These are phyloP conservation scores for Trypanosoma congolense DNA, from an alignment of 208 protist species.

Conservation along the genomic window DNA sequence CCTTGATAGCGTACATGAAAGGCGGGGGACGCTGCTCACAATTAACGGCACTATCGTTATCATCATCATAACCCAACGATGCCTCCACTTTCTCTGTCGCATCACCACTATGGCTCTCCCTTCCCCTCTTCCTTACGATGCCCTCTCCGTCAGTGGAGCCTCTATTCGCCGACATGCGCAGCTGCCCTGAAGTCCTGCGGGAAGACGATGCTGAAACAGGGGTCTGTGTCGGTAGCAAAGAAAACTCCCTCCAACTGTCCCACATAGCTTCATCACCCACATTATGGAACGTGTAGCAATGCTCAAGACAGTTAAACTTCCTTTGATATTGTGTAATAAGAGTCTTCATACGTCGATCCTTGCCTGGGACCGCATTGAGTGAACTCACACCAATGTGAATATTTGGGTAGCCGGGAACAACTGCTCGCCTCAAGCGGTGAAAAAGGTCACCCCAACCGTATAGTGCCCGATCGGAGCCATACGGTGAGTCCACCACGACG, in stretches of 20 bases:
- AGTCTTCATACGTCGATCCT: slow-evolving; percentile 51
- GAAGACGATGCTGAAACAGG: background rate
- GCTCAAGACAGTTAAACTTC: slow-evolving; percentile 74
- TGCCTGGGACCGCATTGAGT: slow-evolving; percentile 54
- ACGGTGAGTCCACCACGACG: slow-evolving; percentile 60
- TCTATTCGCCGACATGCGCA: no score
- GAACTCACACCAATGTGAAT: slow-evolving; percentile 80
- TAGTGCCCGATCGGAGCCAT: slow-evolving; percentile 28
- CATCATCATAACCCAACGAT: background rate
- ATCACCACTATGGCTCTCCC: background rate
- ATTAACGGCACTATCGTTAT: background rate
- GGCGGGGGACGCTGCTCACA: slow-evolving; percentile 1
- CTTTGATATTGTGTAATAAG: slow-evolving; percentile 45
- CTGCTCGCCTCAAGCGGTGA: slow-evolving; percentile 21
- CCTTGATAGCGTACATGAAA: slow-evolving; percentile 73
- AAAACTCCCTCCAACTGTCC: slow-evolving; percentile 49
- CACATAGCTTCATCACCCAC: slow-evolving; percentile 41
- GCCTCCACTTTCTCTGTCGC: background rate
- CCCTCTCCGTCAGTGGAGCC: background rate
- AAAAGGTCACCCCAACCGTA: slow-evolving; percentile 73
- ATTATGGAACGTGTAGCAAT: slow-evolving; percentile 76
- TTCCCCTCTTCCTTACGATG: background rate
- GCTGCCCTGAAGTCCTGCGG: no score
- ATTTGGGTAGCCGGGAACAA: slow-evolving; percentile 27
- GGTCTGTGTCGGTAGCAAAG: slow-evolving; percentile 20